These are phyloP conservation scores for Ceratobasidium sp. DNA, from an alignment of 1,284 basidiomycete genomes.

Conservation along the genomic window DNA sequence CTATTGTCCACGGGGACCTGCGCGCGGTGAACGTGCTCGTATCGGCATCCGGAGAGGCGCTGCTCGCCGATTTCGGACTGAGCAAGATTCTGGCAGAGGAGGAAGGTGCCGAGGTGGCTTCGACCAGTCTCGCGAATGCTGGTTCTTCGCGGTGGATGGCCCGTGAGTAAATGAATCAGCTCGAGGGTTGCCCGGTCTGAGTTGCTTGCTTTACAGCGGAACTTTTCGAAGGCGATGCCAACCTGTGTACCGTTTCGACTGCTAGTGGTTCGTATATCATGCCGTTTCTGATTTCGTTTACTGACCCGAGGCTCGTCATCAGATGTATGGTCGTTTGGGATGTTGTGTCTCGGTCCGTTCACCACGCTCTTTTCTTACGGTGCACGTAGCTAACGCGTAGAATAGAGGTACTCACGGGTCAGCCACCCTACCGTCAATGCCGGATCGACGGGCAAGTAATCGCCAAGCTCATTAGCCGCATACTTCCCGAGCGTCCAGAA, in stretches of 20 bases:
- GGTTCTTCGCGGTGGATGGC: conserved; percentile 38
- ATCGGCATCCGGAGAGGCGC: conserved; percentile 1
- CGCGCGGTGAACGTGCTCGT: conserved; percentile 38
- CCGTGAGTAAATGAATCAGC: conserved; percentile 19
- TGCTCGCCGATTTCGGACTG: conserved; percentile 20
- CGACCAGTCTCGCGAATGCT: neutral
- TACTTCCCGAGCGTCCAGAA: conserved; percentile 16
- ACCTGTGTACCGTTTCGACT: too few relatives aligned
- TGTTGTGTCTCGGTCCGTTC: conserved; percentile 34
- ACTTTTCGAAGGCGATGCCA: too few relatives aligned
- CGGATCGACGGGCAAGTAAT: conserved; percentile 22
- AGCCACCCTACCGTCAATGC: neutral
- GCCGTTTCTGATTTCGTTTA: too few relatives aligned
- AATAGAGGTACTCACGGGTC: conserved; percentile 24
- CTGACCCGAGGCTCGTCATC: neutral
- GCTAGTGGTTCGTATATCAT: too few relatives aligned
- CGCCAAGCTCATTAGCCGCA: neutral
- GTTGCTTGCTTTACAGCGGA: too few relatives aligned
- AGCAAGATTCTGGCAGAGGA: conserved; percentile 26
- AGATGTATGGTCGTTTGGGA: conserved; percentile 43
- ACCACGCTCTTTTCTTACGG: too few relatives aligned
- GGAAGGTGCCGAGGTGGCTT: conserved; percentile 9
- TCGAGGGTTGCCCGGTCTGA: neutral
- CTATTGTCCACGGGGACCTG: conserved; percentile 28
- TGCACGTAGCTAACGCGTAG: too few relatives aligned